Conservation (phyloP, 139 green algal genomes). For the Closterium sp. region DNA sequence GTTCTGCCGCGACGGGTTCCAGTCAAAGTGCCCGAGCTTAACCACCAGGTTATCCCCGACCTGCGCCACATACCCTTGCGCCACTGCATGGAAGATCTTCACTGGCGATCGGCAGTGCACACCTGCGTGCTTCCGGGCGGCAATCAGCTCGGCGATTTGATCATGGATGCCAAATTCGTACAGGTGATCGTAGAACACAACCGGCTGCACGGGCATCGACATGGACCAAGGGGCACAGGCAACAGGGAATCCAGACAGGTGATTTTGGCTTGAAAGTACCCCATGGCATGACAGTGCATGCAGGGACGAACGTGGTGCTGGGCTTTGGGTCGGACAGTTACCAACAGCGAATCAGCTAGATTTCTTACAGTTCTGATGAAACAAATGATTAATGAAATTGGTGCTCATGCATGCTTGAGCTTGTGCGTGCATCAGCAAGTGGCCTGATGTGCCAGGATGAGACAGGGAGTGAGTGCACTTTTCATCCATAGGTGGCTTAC, state of each 20-base stretch:
- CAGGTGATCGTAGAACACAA: constrained; percentile 64
- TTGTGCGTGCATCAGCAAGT: no score
- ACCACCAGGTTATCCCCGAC: constrained; percentile 52
- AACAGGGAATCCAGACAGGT: neutral
- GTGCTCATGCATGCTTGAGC: no score
- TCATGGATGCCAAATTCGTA: constrained; percentile 53
- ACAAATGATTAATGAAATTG: no score
- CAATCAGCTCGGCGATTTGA: constrained; percentile 53
- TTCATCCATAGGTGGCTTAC: constrained; percentile 48
- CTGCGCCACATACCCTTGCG: constrained; percentile 57
- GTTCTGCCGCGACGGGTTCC: constrained; percentile 42
- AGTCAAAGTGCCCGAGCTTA: constrained; percentile 43
- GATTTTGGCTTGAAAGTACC: neutral
- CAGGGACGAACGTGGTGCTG: neutral
- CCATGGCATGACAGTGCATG: neutral
- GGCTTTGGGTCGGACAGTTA: neutral
- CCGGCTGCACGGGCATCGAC: constrained; percentile 23
- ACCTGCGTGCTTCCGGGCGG: constrained; percentile 37
- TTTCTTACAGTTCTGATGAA: no score
- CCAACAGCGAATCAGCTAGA: neutral
- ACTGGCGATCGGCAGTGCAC: constrained; percentile 56
- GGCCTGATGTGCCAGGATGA: no score
- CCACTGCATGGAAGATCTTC: constrained; percentile 54
- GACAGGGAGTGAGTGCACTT: no score
- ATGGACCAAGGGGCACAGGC: neutral